Evolutionary conservation across 1,139 yeast species (phyloP).

Genomic region (Magnusiomyces magnusii): DNA sequence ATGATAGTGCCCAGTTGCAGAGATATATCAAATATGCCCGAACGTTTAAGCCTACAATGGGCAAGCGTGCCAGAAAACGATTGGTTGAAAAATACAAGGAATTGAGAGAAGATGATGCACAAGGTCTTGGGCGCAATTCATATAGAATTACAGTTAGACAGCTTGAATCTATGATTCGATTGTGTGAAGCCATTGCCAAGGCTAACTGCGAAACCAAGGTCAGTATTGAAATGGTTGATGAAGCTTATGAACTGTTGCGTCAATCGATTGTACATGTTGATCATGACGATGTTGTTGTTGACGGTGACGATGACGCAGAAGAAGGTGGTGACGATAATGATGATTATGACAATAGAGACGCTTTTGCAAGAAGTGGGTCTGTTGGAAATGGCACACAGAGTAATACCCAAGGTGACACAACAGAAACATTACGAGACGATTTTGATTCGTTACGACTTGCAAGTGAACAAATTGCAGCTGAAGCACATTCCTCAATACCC

Average conservation of each 20-base stretch:
- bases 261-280: constrained; percentile 93
- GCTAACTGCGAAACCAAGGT: constrained; percentile 93
- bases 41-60: constrained; percentile 87
- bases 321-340: constrained; percentile 7
- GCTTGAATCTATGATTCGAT: constrained; percentile 81
- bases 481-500: not conserved
- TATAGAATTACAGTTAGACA: constrained; percentile 97
- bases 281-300: constrained; percentile 85
- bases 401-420: constrained; percentile 7
- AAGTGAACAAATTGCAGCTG: constrained; percentile 1
- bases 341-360: constrained; percentile 15
- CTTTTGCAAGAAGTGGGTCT: constrained; percentile 4
- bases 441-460: constrained; percentile 8
- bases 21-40: constrained; percentile 89
- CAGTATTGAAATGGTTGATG: constrained; percentile 81
- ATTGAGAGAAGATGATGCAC: constrained; percentile 85
- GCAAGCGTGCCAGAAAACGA: constrained; percentile 69
- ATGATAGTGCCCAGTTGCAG: constrained; percentile 77
- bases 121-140: constrained; percentile 75
- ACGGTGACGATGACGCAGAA: constrained; percentile 32
- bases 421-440: constrained; percentile 5
- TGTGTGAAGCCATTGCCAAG: constrained; percentile 94
- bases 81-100: constrained; percentile 80
- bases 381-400: constrained; percentile 10
- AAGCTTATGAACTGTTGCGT: constrained; percentile 83